Evolutionary conservation across 2,329 filamentous ascomycete species (phyloP), one percentile per base, ranked within the genome.

Genomic region (Penicillium janthinellum): DNA sequence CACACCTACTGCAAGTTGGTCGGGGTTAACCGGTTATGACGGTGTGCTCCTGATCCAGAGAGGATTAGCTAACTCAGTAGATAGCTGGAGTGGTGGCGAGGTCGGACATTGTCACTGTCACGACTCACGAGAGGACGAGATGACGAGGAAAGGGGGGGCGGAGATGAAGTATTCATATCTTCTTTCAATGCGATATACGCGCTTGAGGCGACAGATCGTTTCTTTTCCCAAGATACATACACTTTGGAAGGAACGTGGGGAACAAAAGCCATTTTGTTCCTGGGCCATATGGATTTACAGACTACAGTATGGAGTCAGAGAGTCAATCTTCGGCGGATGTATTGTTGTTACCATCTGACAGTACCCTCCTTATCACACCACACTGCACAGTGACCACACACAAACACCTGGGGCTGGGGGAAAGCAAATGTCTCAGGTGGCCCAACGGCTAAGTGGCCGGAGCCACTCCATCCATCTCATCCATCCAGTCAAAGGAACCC

Each of bases 341-440:
- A 34, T 34, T 49, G 10, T 49, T 20, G 37, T 50, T 35, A 50
- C 34, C 28, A 47, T 31, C 28, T 15, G 17, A 20, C 42, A 17
- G 17, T 17, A 28, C 42, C 12, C 45, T 20, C 12, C 22, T 47
- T 47, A 47, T 47, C 44, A 25, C 28, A 20, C 20, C 20, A 20
- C 20, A 20, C 2, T 20, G 20, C 20, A 20, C 20, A 20, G 20
- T 20, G 20, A 20, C 20, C 6, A 35, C 28, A 22, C 17, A 39
- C 49, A 51, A 51, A 51, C 49, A 22, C 49, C 49, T 51, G 49
- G 49, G 37, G 49, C 35, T 39, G 35, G 35, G 37, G 49, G 31
- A 47, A 50, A 48, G 28, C 28, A 31, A 51, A 51, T 51, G 49
- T 51, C 49, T 51, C 49, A 51, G 35, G 20, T 51, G 49, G 35